phyloP scores from a whole-genome alignment of 148 eudicot genomes.

The Cornus florida region DNA sequence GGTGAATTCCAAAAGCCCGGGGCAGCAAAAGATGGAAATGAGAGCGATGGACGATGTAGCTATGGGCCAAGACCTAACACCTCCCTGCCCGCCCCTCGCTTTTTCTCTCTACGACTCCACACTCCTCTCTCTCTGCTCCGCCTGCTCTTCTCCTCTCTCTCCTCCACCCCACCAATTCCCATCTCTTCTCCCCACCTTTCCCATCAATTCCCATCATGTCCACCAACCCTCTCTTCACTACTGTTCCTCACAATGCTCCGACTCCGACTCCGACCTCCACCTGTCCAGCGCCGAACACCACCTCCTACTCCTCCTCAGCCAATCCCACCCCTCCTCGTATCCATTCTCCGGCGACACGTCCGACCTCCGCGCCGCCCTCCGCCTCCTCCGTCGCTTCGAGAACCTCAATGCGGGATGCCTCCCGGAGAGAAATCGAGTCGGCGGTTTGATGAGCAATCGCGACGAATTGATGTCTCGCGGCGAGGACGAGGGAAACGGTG shows the following conservation, averaged over 20 bases:
- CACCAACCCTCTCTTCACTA: conserved; percentile 23
- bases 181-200: conserved; percentile 21
- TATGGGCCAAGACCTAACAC: conserved; percentile 40
- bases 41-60: conserved; percentile 33
- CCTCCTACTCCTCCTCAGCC: conserved; percentile 32
- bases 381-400: conserved; percentile 43
- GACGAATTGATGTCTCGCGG: conserved; percentile 5
- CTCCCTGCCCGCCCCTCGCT: conserved; percentile 53
- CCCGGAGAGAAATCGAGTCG: conserved; percentile 22
- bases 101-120: conserved; percentile 46
- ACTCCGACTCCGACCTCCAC: conserved; percentile 40
- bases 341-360: conserved; percentile 34
- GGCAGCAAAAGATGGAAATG: conserved; percentile 40
- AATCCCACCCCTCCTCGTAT: conserved; percentile 17
- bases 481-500: conserved; percentile 7
- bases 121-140: conserved; percentile 44
- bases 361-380: conserved; percentile 71
- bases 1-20: no score
- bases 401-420: neutral
- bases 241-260: conserved; percentile 43
- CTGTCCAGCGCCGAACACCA: conserved; percentile 48
- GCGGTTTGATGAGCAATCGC: conserved; percentile 46
- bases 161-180: conserved; percentile 26
- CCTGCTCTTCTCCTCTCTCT: conserved; percentile 35
- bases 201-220: neutral